phyloP scores from a whole-genome alignment of 2,329 filamentous ascomycete genomes.

The Arthrinium phaeospermum region DNA sequence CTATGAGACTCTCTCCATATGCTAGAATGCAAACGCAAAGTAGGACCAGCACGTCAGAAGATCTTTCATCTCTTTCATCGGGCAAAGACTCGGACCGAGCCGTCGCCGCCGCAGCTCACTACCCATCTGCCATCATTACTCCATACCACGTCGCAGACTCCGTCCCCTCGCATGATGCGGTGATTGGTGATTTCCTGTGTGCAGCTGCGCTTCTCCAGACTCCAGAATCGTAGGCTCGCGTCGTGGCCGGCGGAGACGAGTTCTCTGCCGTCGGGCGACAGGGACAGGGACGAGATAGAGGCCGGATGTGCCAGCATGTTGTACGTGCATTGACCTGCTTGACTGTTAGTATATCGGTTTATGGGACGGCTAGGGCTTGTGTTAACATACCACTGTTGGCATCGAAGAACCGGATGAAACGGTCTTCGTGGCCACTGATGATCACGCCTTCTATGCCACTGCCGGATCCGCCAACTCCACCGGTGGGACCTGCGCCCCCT shows the following conservation, averaged over 20 bases:
- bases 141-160: constrained; percentile 94
- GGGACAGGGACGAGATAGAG: constrained; percentile 86
- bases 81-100: constrained; percentile 90
- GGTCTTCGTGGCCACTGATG: constrained; percentile 95
- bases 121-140: constrained; percentile 95
- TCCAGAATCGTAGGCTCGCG: constrained; percentile 95
- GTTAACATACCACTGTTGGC: constrained; percentile 88
- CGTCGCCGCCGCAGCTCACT: constrained; percentile 92
- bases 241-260: constrained; percentile 96
- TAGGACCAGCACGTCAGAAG: neutral
- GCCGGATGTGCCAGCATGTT: constrained; percentile 97
- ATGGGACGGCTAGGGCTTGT: neutral
- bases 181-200: constrained; percentile 95
- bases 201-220: constrained; percentile 91
- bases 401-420: constrained; percentile 96
- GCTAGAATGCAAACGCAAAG: constrained; percentile 17
- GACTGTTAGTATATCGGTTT: neutral
- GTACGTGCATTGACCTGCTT: constrained; percentile 96
- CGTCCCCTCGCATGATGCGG: constrained; percentile 93
- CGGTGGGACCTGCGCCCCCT: constrained; percentile 79
- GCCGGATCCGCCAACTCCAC: constrained; percentile 68
- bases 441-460: constrained; percentile 90
- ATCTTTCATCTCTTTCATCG: constrained; percentile 43
- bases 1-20: constrained; percentile 5
- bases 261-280: constrained; percentile 92